Evolutionary conservation across 202 grass and related monocot species (phyloP).

Genomic region (Bolboschoenoplectus hybrid): DNA sequence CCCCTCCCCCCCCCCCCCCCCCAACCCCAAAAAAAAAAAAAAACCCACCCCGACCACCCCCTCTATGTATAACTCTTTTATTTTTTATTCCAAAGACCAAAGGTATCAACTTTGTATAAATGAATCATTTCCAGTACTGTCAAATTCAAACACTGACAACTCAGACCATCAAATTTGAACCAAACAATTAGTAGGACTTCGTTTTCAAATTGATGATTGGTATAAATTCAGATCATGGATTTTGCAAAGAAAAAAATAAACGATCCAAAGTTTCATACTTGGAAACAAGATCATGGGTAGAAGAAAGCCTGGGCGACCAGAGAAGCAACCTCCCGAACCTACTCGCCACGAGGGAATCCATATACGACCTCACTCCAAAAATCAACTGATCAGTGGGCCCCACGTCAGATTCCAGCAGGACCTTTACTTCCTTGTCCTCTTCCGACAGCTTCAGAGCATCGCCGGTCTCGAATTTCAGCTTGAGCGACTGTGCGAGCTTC

Average conservation of each 20-base stretch:
- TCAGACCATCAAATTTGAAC: background rate
- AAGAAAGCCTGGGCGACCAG: conserved; percentile 81
- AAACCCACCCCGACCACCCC: too few species aligned
- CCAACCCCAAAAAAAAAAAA: too few species aligned
- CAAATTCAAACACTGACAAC: background rate
- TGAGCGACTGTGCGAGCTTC: conserved; percentile 45
- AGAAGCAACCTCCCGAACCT: conserved; percentile 73
- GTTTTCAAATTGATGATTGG: background rate
- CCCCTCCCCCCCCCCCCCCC: too few species aligned
- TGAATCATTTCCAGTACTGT: background rate
- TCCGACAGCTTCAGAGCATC: conserved; percentile 31
- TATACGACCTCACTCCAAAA: conserved; percentile 57
- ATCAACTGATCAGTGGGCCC: background rate
- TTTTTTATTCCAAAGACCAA: background rate
- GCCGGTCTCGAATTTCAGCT: conserved; percentile 7
- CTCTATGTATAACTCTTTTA: background rate
- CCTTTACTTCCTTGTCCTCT: conserved; percentile 13
- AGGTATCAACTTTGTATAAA: background rate
- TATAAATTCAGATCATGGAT: background rate
- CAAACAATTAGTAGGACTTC: background rate
- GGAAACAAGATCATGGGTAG: conserved; percentile 76
- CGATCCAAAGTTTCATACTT: conserved; percentile 47
- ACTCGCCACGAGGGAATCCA: conserved; percentile 53
- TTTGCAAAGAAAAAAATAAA: background rate
- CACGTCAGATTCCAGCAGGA: conserved; percentile 43